These are phyloP conservation scores for Stentor roeselii DNA, from an alignment of 73 alveolate species.

Conservation along the genomic window DNA sequence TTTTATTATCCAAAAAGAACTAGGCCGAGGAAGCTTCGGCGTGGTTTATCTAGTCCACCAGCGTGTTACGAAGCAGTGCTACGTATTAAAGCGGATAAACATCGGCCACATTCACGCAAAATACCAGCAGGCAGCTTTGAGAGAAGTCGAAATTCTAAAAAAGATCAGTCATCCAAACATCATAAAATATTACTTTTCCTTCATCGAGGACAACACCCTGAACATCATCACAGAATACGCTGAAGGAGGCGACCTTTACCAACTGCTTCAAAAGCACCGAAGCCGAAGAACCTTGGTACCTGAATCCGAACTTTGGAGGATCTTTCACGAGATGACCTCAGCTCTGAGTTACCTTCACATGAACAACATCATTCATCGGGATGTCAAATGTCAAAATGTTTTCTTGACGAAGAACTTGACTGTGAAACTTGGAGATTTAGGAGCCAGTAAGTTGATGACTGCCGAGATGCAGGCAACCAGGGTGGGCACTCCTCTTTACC, in stretches of 20 bases:
- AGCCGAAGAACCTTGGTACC: constrained; percentile 34
- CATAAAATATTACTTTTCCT: constrained; percentile 78
- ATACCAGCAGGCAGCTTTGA: constrained; percentile 57
- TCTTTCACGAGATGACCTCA: constrained; percentile 66
- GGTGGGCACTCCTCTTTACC: constrained; percentile 97
- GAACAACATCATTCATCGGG: constrained; percentile 91
- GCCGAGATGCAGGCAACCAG: constrained; percentile 77
- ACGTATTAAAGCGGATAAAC: constrained; percentile 91
- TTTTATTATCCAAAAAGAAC: constrained; percentile 77
- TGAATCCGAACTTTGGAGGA: constrained; percentile 89
- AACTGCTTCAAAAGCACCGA: constrained; percentile 46
- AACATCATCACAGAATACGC: constrained; percentile 97
- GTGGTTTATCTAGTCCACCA: constrained; percentile 82
- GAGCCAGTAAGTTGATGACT: constrained; percentile 88
- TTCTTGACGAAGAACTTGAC: constrained; percentile 64
- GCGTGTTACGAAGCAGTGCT: constrained; percentile 43
- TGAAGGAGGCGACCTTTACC: constrained; percentile 89
- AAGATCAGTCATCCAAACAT: constrained; percentile 88
- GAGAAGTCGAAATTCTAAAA: constrained; percentile 85
- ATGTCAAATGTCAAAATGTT: constrained; percentile 89
- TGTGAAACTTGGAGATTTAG: constrained; percentile 91
- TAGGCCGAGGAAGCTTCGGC: constrained; percentile 96
- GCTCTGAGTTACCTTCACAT: constrained; percentile 90
- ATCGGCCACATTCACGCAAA: constrained; percentile 83
- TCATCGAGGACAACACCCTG: constrained; percentile 82